Evolutionary conservation across 2,329 filamentous ascomycete genomes (phyloP).

Genomic region (Akanthomyces uredinophilus): DNA sequence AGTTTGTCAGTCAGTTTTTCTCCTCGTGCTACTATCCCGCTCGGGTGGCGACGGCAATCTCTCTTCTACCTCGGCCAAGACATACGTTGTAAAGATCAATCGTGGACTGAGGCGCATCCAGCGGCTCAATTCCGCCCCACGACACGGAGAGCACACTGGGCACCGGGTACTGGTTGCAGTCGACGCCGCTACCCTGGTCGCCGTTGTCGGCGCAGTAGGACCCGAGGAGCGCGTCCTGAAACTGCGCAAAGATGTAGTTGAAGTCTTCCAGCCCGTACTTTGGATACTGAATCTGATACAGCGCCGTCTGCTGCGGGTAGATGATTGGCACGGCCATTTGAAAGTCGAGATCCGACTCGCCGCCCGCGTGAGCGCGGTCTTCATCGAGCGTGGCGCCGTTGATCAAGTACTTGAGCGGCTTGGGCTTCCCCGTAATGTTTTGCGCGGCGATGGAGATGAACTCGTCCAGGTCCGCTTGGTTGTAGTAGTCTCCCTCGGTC

Average conservation of each 20-base stretch:
- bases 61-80: not conserved
- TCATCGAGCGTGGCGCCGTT: conserved; percentile 27
- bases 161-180: conserved; percentile 21
- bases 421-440: conserved; percentile 19
- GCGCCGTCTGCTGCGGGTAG: conserved; percentile 41
- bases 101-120: not conserved
- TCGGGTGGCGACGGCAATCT: not conserved
- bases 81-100: not conserved
- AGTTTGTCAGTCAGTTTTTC: not conserved
- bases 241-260: conserved; percentile 33
- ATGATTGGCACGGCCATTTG: conserved; percentile 43
- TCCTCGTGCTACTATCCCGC: not conserved
- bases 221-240: conserved; percentile 37
- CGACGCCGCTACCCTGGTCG: conserved; percentile 19
- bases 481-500: conserved; percentile 34
- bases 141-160: conserved; percentile 34
- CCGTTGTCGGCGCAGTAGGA: conserved; percentile 40
- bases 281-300: conserved; percentile 16
- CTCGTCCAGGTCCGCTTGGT: conserved; percentile 33
- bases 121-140: conserved; percentile 42
- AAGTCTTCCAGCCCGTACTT: not conserved
- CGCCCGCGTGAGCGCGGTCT: conserved; percentile 23
- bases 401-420: conserved; percentile 28
- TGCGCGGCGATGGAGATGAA: conserved; percentile 34
- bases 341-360: conserved; percentile 45